phyloP scores from a whole-genome alignment of 225 moss, liverwort and hornwort genomes.

The Pseudoscleropodium purum region DNA sequence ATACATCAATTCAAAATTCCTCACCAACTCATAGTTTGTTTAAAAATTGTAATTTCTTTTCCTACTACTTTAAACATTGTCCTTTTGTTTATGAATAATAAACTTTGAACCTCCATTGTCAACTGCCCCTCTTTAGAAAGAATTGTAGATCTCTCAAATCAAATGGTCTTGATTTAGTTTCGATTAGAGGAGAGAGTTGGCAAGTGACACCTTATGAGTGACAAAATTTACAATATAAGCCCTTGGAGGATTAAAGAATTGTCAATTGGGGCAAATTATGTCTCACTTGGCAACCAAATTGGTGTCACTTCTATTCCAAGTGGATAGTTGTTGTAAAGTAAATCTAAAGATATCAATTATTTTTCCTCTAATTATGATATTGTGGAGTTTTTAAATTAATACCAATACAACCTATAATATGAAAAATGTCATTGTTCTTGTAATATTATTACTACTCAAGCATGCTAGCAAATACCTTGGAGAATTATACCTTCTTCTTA shows the following conservation, averaged over 20 bases:
- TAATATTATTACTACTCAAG: no score
- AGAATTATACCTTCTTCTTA: no score
- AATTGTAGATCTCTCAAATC: background rate
- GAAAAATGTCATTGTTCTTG: background rate
- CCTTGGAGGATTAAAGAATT: accelerated
- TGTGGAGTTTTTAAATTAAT: background rate
- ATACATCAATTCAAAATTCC: background rate
- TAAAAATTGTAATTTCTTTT: background rate
- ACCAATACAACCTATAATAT: background rate
- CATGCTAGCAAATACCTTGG: no score
- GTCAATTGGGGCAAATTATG: background rate
- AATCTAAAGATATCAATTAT: accelerated
- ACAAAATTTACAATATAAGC: background rate
- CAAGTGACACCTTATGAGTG: background rate
- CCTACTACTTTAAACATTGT: background rate
- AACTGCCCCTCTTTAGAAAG: background rate
- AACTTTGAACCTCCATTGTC: background rate
- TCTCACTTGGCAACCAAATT: background rate
- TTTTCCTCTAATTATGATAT: background rate
- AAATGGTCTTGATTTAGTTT: background rate
- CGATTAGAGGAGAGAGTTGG: background rate
- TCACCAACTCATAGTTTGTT: background rate
- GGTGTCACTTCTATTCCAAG: background rate
- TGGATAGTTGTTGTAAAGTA: background rate
- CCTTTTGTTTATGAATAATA: background rate